A percentile compares a stretch with the other conserved stretches of the same genome.
These are phyloP conservation scores for Dioszegia hungarica DNA, from an alignment of 768 basidiomycete species.

Conservation along the genomic window DNA sequence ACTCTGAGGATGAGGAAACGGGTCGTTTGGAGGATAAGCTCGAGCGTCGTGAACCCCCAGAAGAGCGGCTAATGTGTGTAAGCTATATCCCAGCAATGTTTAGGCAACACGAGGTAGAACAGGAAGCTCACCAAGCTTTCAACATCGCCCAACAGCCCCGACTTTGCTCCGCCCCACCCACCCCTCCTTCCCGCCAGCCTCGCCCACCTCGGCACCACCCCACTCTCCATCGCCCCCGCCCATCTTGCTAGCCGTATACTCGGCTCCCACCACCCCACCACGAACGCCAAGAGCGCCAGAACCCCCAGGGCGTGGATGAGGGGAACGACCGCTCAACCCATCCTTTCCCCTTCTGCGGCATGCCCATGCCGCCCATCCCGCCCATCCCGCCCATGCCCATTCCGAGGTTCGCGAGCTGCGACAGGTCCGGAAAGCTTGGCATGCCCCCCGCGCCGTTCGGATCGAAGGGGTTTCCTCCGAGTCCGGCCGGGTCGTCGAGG, in stretches of 20 bases:
- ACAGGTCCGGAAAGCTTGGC: slow-evolving; percentile 9
- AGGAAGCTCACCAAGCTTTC: slow-evolving; percentile 29
- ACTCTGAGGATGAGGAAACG: slow-evolving; percentile 47
- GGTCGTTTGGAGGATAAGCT: slow-evolving; percentile 47
- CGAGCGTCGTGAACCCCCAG: slow-evolving; percentile 48
- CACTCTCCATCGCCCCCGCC: slow-evolving; percentile 13
- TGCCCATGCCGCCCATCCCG: slow-evolving; percentile 24
- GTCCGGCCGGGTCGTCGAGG: slow-evolving; percentile 35
- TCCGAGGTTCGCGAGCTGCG: slow-evolving; percentile 2
- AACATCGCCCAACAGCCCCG: slow-evolving; percentile 13
- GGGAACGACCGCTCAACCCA: slow-evolving; percentile 35
- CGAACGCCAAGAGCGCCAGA: slow-evolving; percentile 30
- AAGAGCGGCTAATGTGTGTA: slow-evolving; percentile 42
- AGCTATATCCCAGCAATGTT: no score
- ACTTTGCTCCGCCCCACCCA: neutral
- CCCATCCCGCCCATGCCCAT: slow-evolving; percentile 10
- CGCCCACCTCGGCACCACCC: slow-evolving; percentile 7
- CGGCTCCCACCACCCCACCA: slow-evolving; percentile 48
- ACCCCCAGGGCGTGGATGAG: slow-evolving; percentile 41
- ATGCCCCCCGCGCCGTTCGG: slow-evolving; percentile 1
- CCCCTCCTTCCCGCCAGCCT: slow-evolving; percentile 8
- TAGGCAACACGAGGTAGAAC: no score
- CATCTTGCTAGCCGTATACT: slow-evolving; percentile 12
- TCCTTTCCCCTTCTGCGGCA: slow-evolving; percentile 15
- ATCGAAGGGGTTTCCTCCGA: slow-evolving; percentile 20